Base-by-base conservation (phyloP, 345 rosid species). In the Hevea brasiliensis region DNA sequence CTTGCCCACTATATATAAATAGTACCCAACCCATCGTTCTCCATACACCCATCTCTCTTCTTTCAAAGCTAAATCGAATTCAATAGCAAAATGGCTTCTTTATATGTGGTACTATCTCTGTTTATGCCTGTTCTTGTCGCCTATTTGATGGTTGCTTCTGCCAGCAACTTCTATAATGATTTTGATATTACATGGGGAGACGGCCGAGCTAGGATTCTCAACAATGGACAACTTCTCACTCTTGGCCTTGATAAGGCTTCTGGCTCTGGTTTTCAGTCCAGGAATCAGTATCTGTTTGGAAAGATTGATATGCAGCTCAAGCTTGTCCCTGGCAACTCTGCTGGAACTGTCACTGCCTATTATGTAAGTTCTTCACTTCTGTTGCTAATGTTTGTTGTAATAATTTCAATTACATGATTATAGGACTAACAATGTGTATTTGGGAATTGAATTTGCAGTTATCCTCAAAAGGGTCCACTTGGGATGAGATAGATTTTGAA, bases 401-500 rank as follows among this genome's bases (percentile, higher is more conserved):
- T 32, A 14, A 2, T 10, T 47, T 47, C 18, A 47, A 14, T 12
- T 47, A 47, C 11, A 47, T 47, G 3, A 11, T 1, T 12, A 47
- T 10, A 14, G 13, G 1, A 45, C 7, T 6, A 45, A 45, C 14
- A 45, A 45, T 47, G 14, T 14, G 2, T 2, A 12, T 47, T 1
- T 47, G 17, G 12, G 7, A 8, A 44, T 44, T 44, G 47, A 50
- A 41, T 55, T 45, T 74, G 73, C 77, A 87, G 89, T 73, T 89
- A 53, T 77, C 84, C 17, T 89, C 92, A 0, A 72, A 82, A 70
- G 94, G 90, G 60, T 78, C 89, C 11, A 67, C 85, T 2, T 86
- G 91, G 87, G 92, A 89, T 63, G 94, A 87, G 79, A 87, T 89
- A 53, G 92, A 87, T 74, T 89, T 86, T 3, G 92, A 89, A 72